phyloP scores from a whole-genome alignment of 148 eudicot genomes.

The Rhododendron molle region DNA sequence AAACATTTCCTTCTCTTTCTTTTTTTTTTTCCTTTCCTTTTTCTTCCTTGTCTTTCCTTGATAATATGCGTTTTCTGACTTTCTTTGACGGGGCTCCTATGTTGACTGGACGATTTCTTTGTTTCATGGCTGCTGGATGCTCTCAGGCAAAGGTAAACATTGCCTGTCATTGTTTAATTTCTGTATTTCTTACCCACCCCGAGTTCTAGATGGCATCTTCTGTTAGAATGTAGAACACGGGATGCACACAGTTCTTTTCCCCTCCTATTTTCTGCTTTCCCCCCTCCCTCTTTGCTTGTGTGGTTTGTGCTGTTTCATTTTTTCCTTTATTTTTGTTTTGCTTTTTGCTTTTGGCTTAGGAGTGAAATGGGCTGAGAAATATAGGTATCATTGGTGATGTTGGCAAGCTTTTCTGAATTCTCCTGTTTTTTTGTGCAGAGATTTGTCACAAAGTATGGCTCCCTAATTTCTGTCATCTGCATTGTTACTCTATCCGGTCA shows the following conservation, averaged over 20 bases:
- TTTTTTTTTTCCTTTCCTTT: too few species aligned
- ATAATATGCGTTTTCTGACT: neutral
- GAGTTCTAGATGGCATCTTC: neutral
- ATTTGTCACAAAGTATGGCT: conserved; percentile 35
- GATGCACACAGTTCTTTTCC: neutral
- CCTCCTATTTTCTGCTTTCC: neutral
- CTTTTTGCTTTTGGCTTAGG: neutral
- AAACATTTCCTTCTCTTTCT: neutral
- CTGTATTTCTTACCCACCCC: neutral
- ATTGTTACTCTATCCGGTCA: conserved; percentile 37
- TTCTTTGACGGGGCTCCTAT: neutral
- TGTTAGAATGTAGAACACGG: neutral
- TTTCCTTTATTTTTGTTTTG: neutral
- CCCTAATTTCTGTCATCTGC: conserved; percentile 46
- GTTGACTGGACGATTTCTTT: conserved; percentile 2
- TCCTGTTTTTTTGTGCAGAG: conserved; percentile 31
- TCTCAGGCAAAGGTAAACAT: conserved; percentile 34
- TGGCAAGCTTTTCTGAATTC: neutral
- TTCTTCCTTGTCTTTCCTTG: neutral
- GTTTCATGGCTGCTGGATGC: conserved; percentile 17
- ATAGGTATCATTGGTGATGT: neutral
- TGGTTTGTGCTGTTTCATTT: neutral
- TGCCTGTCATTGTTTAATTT: neutral
- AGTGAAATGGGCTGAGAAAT: neutral
- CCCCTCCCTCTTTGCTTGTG: neutral